A percentile compares a stretch with the other conserved stretches of the same genome.
phyloP scores from a whole-genome alignment of 2,329 filamentous ascomycete species.

The Ambrosiella beaveri region DNA sequence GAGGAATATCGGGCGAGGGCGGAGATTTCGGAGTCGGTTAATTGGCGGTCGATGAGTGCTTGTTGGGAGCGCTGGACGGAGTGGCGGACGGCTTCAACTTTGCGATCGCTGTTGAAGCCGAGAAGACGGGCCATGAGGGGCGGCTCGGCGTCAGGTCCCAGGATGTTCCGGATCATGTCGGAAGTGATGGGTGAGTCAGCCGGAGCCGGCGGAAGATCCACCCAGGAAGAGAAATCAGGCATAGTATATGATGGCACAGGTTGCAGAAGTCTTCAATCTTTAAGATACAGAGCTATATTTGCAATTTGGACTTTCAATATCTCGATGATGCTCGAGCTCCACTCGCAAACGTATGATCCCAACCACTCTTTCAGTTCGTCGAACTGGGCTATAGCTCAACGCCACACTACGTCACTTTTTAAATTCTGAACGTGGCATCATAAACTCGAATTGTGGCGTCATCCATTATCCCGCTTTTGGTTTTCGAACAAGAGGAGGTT shows the following conservation, averaged over 20 bases:
- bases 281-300: too few relatives aligned
- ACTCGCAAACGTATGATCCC: neutral
- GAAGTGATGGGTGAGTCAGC: conserved; percentile 5
- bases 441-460: neutral
- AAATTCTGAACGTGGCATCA: too few relatives aligned
- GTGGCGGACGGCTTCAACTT: conserved; percentile 16
- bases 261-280: too few relatives aligned
- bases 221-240: conserved; percentile 9
- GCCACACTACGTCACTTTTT: conserved; percentile 1
- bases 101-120: conserved; percentile 8
- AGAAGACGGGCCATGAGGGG: conserved; percentile 9
- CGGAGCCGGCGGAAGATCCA: conserved; percentile 5
- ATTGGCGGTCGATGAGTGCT: conserved; percentile 18
- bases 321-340: neutral
- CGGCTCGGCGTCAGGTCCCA: conserved; percentile 6
- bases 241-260: neutral
- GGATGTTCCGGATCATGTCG: conserved; percentile 1
- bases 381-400: neutral
- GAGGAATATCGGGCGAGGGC: conserved; percentile 21
- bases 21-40: conserved; percentile 22
- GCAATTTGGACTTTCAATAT: neutral
- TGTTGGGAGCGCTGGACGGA: conserved; percentile 10
- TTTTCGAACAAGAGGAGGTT: neutral
- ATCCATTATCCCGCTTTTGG: neutral
- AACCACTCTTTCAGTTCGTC: neutral